These are phyloP conservation scores for Lyophyllum semitale DNA, from an alignment of 768 basidiomycete species.

Conservation along the genomic window DNA sequence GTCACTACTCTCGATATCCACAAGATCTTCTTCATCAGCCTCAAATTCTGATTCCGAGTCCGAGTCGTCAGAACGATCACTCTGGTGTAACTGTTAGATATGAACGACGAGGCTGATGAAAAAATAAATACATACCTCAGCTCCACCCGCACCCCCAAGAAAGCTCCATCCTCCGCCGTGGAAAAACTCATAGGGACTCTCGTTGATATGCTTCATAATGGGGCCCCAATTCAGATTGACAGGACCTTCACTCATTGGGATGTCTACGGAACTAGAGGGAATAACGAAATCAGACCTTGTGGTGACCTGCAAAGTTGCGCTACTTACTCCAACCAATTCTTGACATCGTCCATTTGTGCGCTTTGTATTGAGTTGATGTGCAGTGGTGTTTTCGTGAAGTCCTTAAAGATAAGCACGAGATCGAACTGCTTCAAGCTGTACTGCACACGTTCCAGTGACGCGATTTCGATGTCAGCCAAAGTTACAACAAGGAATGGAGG, in stretches of 20 bases:
- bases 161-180: slow-evolving; percentile 95
- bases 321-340: slow-evolving; percentile 97
- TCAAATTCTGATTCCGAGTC: slow-evolving; percentile 56
- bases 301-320: not conserved
- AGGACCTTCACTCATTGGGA: slow-evolving; percentile 91
- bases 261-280: slow-evolving; percentile 85
- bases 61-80: slow-evolving; percentile 44
- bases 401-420: slow-evolving; percentile 95
- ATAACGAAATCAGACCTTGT: slow-evolving; percentile 9
- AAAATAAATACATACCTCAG: slow-evolving; percentile 52
- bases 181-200: slow-evolving; percentile 95
- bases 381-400: slow-evolving; percentile 88
- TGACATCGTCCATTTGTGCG: slow-evolving; percentile 91
- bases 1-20: slow-evolving; percentile 54
- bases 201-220: slow-evolving; percentile 99
- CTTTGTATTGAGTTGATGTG: slow-evolving; percentile 97
- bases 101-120: not conserved
- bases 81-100: slow-evolving; percentile 26
- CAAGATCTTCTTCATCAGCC: slow-evolving; percentile 55
- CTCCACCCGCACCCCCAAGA: slow-evolving; percentile 72
- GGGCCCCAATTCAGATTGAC: slow-evolving; percentile 98
- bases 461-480: slow-evolving; percentile 92
- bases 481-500: slow-evolving; percentile 96
- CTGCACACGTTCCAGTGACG: slow-evolving; percentile 95
- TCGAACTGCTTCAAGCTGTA: slow-evolving; percentile 97